Evolutionary conservation across 345 rosid genomes (phyloP).

Genomic region (Pistacia integerrima): DNA sequence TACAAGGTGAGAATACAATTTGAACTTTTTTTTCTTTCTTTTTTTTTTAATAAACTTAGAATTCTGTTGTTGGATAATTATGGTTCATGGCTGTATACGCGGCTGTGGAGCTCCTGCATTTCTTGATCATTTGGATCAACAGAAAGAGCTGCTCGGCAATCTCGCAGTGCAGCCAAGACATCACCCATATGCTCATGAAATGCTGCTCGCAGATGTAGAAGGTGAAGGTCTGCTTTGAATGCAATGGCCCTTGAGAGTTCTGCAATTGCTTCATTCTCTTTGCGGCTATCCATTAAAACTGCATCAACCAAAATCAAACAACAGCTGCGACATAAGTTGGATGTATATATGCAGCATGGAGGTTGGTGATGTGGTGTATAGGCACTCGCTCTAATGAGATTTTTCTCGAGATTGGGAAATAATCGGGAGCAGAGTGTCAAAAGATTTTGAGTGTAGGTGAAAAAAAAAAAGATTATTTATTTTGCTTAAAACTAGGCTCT

Average conservation of each 20-base stretch:
- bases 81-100: slow-evolving; percentile 93
- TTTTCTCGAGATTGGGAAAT: no score
- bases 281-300: slow-evolving; percentile 92
- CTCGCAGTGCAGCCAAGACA: slow-evolving; percentile 64
- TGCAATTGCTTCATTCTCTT: slow-evolving; percentile 84
- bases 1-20: slow-evolving; percentile 23
- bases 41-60: neutral
- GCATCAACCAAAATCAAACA: slow-evolving; percentile 23
- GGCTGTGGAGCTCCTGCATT: slow-evolving; percentile 87
- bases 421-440: no score
- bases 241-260: slow-evolving; percentile 88
- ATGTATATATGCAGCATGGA: neutral
- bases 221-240: slow-evolving; percentile 92
- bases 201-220: slow-evolving; percentile 90
- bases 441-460: no score
- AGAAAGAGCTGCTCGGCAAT: slow-evolving; percentile 95
- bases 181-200: slow-evolving; percentile 86
- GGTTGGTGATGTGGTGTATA: no score
- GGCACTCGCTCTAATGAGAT: no score
- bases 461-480: no score
- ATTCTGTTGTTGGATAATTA: slow-evolving; percentile 26
- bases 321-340: neutral
- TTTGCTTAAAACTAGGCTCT: no score
- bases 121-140: slow-evolving; percentile 95
- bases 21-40: neutral